Conservation (phyloP, 192 early-diverging fungal genomes). For the Coemansia sp. region DNA sequence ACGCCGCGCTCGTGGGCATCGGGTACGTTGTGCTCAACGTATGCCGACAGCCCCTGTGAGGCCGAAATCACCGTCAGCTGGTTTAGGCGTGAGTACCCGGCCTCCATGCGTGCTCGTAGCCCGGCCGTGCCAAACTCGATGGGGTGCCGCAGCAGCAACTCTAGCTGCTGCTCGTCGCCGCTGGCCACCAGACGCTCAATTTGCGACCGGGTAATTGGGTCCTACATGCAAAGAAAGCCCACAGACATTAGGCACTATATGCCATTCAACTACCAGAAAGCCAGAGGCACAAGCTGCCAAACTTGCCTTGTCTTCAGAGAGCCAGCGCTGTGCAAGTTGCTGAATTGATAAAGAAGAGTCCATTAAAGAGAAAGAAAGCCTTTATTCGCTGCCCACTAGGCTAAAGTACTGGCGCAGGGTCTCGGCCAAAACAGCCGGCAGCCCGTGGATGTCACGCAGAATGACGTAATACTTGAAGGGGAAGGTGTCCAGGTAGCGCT, state of each 20-base stretch:
- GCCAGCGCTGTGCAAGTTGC: conserved; percentile 45
- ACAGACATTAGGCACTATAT: too few relatives aligned
- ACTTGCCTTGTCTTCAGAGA: conserved; percentile 32
- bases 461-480: conserved; percentile 98
- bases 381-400: conserved; percentile 61
- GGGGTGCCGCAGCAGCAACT: conserved; percentile 36
- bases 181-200: conserved; percentile 32
- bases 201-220: conserved; percentile 43
- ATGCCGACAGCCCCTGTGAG: conserved; percentile 78
- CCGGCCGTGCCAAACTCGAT: conserved; percentile 90
- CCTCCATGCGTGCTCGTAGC: conserved; percentile 87
- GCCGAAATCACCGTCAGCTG: conserved; percentile 90
- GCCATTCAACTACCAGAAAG: too few relatives aligned
- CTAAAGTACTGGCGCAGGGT: conserved; percentile 96
- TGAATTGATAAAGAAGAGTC: conserved; percentile 13
- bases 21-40: conserved; percentile 60
- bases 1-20: conserved; percentile 69
- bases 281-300: too few relatives aligned
- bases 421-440: conserved; percentile 87
- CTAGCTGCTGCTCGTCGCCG: conserved; percentile 22
- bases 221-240: neutral
- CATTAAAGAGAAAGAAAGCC: neutral
- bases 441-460: conserved; percentile 78
- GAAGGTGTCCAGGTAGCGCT: conserved; percentile 91
- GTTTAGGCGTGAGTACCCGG: conserved; percentile 93